phyloP scores from a whole-genome alignment of 78 protist genomes.

The Andalucia godoyi region DNA sequence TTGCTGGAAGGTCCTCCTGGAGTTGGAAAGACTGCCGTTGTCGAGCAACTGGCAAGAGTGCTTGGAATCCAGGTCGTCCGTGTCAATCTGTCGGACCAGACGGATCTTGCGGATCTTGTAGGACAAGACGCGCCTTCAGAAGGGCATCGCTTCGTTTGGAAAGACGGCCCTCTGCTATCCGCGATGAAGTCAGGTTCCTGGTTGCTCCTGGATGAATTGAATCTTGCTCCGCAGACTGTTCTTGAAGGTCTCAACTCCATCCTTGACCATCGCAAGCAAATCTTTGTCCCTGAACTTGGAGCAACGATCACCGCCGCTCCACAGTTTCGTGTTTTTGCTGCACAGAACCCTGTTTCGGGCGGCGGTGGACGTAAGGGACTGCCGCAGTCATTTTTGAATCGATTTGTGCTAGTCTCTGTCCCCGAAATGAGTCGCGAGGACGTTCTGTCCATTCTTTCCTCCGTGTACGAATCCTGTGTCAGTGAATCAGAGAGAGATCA shows the following conservation, averaged over 20 bases:
- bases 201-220: conserved; percentile 98
- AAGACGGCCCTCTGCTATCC: conserved; percentile 79
- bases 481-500: not conserved
- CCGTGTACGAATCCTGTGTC: too few species aligned
- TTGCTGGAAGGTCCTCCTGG: conserved; percentile 91
- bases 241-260: conserved; percentile 97
- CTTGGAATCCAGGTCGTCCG: conserved; percentile 73
- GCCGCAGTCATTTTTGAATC: conserved; percentile 95
- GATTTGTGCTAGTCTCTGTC: conserved; percentile 86
- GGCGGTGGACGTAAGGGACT: conserved; percentile 99
- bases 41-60: conserved; percentile 75
- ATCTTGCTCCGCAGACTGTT: conserved; percentile 98
- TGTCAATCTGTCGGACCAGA: conserved; percentile 97
- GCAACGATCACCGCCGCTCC: conserved; percentile 53
- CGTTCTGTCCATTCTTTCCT: conserved; percentile 33
- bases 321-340: conserved; percentile 77
- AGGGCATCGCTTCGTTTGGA: conserved; percentile 75
- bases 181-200: conserved; percentile 83
- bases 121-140: conserved; percentile 90
- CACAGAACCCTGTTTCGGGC: conserved; percentile 90
- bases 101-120: conserved; percentile 95
- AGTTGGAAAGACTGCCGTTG: conserved; percentile 97
- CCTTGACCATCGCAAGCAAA: conserved; percentile 89
- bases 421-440: conserved; percentile 53
- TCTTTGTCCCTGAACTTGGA: conserved; percentile 91